Percentiles rank a stretch among this genome's conserved stretches.
phyloP scores from a whole-genome alignment of 1,139 yeast genomes.

The Hyphopichia pseudoburtonii region DNA sequence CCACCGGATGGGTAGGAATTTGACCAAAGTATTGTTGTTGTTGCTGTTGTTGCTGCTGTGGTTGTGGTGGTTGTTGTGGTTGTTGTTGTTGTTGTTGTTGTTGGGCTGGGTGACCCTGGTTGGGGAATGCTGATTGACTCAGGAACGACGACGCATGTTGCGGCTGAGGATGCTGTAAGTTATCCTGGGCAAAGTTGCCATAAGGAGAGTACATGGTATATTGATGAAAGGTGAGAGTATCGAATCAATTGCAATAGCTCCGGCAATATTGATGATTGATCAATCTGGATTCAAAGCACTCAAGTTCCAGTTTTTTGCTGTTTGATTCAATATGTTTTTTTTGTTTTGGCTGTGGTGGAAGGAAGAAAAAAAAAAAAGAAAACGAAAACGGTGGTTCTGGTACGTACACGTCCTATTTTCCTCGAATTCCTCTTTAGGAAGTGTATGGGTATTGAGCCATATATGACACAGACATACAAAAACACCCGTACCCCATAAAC shows the following conservation, averaged over 20 bases:
- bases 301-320: background rate
- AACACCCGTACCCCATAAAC: too few relatives aligned
- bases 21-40: slow-evolving; percentile 14
- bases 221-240: background rate
- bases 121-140: slow-evolving; percentile 7
- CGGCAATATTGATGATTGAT: background rate
- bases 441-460: too few relatives aligned
- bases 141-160: slow-evolving; percentile 19
- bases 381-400: too few relatives aligned
- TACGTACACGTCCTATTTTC: too few relatives aligned
- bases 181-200: slow-evolving; percentile 11
- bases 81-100: slow-evolving; percentile 29
- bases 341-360: too few relatives aligned
- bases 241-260: background rate
- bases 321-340: too few relatives aligned
- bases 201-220: slow-evolving; percentile 5
- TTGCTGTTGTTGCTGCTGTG: slow-evolving; percentile 25
- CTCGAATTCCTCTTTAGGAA: background rate
- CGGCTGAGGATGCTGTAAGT: slow-evolving; percentile 38
- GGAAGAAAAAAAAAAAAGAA: too few relatives aligned
- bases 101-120: slow-evolving; percentile 12
- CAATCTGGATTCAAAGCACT: background rate
- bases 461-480: too few relatives aligned
- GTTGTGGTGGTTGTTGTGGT: slow-evolving; percentile 24
- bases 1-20: slow-evolving; percentile 15